Percentiles rank a stretch among this genome's conserved stretches.
phyloP scores from a whole-genome alignment of 768 basidiomycete species.

The Pulveroboletus frians region DNA sequence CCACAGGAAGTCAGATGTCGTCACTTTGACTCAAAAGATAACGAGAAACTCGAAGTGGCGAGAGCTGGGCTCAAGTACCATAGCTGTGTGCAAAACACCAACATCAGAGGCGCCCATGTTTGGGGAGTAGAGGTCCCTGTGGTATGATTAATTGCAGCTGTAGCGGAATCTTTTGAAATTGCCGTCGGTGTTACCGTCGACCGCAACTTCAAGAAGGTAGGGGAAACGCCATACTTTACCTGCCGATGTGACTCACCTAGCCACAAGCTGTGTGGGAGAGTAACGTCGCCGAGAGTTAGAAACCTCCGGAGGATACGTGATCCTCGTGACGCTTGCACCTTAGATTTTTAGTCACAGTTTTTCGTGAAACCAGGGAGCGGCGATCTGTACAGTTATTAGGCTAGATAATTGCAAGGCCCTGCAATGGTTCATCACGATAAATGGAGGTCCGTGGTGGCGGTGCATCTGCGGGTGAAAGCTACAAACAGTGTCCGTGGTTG shows the following conservation, averaged over 20 bases:
- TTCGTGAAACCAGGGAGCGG: background rate
- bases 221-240: slow-evolving; percentile 25
- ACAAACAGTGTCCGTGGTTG: background rate
- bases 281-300: slow-evolving; percentile 2
- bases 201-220: slow-evolving; percentile 14
- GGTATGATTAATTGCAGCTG: slow-evolving; percentile 11
- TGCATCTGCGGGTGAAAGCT: background rate
- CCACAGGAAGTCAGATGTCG: slow-evolving; percentile 21
- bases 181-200: slow-evolving; percentile 17
- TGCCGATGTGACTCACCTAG: slow-evolving; percentile 25
- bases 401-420: slow-evolving; percentile 9
- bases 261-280: slow-evolving; percentile 31
- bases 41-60: slow-evolving; percentile 15
- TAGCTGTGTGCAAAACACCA: slow-evolving; percentile 14
- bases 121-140: slow-evolving; percentile 9
- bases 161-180: slow-evolving; percentile 13
- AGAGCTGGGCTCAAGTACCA: slow-evolving; percentile 11
- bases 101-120: slow-evolving; percentile 13
- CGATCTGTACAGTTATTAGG: background rate
- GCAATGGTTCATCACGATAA: background rate
- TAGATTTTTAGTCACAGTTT: background rate
- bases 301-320: slow-evolving; percentile 10
- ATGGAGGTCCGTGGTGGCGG: background rate
- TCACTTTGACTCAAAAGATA: slow-evolving; percentile 24
- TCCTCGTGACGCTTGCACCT: background rate